These are phyloP conservation scores for Xylaria telfairii DNA, from an alignment of 495 filamentous ascomycete genomes.

Conservation along the genomic window DNA sequence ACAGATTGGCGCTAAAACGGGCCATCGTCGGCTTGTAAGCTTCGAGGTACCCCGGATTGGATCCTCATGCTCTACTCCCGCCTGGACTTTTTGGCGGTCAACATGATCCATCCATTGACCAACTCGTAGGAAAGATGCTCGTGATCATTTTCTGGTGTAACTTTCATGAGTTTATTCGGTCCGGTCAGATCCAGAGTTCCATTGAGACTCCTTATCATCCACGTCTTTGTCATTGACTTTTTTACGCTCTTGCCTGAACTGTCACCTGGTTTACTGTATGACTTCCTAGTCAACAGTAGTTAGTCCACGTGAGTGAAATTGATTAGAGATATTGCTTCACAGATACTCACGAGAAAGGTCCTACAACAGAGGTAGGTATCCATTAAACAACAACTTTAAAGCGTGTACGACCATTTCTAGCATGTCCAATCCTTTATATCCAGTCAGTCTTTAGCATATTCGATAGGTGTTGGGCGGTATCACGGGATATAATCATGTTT, in stretches of 20 bases:
- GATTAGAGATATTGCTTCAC: background rate
- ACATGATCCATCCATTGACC: background rate
- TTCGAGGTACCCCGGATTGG: background rate
- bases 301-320: background rate
- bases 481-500: background rate
- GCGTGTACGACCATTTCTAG: too few species aligned
- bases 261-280: background rate
- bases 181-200: background rate
- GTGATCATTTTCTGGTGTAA: background rate
- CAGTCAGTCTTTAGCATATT: background rate
- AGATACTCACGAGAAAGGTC: background rate
- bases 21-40: background rate
- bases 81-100: background rate
- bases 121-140: background rate
- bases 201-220: background rate
- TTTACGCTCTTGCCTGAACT: background rate
- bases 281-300: background rate
- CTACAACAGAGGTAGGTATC: background rate
- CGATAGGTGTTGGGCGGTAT: background rate
- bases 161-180: background rate
- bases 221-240: background rate
- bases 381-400: background rate
- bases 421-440: background rate
- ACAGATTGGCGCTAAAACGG: background rate
- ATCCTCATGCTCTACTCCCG: background rate